Evolutionary conservation across 495 filamentous ascomycete genomes (phyloP).

Genomic region (Daldinia loculata): DNA sequence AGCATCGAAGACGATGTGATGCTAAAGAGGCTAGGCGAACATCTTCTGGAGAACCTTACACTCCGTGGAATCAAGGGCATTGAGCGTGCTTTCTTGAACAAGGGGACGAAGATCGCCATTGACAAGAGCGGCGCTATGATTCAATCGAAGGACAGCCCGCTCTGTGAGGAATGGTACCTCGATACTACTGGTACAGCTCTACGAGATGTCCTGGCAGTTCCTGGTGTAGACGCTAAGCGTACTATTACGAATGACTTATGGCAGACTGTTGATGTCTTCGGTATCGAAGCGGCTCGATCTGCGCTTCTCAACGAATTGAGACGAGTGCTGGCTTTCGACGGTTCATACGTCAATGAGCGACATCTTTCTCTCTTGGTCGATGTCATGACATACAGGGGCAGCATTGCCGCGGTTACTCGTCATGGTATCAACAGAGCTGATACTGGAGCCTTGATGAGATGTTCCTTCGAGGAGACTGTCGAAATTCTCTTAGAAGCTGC

Average conservation of each 20-base stretch:
- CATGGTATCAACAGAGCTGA: constrained; percentile 98
- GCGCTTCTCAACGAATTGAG: constrained; percentile 88
- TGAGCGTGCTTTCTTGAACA: constrained; percentile 90
- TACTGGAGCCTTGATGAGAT: constrained; percentile 98
- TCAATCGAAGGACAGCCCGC: constrained; percentile 70
- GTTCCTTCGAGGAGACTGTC: constrained; percentile 99
- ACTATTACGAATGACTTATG: constrained; percentile 96
- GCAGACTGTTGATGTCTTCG: constrained; percentile 91
- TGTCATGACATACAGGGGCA: constrained; percentile 95
- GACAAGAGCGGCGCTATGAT: constrained; percentile 73
- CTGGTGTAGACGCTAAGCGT: constrained; percentile 86
- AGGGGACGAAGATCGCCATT: constrained; percentile 69
- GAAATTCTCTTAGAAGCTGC: constrained; percentile 97
- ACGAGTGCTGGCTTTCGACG: constrained; percentile 92
- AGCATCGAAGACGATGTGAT: constrained; percentile 87
- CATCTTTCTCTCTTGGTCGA: constrained; percentile 96
- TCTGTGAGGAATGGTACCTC: constrained; percentile 91
- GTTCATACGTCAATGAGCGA: constrained; percentile 98
- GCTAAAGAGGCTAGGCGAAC: constrained; percentile 87
- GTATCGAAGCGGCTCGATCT: constrained; percentile 91
- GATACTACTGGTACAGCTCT: constrained; percentile 92
- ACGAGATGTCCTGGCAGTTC: constrained; percentile 80
- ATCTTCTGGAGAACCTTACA: constrained; percentile 88
- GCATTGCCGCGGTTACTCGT: constrained; percentile 93
- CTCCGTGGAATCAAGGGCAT: constrained; percentile 90